phyloP scores from a whole-genome alignment of 2,329 filamentous ascomycete species.

The Ambrosiella cleistominuta region DNA sequence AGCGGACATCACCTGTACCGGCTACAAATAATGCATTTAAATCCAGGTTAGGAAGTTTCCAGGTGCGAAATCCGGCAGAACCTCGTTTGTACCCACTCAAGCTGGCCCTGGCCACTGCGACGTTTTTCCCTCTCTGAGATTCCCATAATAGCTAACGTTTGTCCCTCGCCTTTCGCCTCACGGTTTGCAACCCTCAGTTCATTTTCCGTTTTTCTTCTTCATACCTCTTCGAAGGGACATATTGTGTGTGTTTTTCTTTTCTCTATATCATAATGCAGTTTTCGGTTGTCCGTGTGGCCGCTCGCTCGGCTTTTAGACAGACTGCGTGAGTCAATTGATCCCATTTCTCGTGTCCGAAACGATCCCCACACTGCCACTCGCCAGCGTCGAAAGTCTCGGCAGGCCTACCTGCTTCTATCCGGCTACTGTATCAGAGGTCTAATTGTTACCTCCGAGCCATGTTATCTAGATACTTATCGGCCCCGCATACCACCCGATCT shows the following conservation, averaged over 20 bases:
- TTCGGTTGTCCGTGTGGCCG: conserved; percentile 40
- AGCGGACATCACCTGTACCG: too few species aligned
- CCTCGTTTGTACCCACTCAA: conserved; percentile 6
- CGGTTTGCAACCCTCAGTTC: conserved; percentile 2
- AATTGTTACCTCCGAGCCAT: too few species aligned
- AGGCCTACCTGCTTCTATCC: background rate
- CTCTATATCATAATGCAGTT: conserved; percentile 34
- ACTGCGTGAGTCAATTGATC: conserved; percentile 23
- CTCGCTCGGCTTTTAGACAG: conserved; percentile 38
- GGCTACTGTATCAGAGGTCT: too few species aligned
- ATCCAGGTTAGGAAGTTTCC: background rate
- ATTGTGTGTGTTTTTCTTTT: conserved; percentile 11
- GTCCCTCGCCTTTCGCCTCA: conserved; percentile 6
- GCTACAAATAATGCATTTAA: background rate
- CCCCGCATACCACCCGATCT: too few species aligned
- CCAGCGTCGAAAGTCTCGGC: background rate
- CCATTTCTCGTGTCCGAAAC: background rate
- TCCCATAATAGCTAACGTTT: conserved; percentile 4
- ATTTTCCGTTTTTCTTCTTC: conserved; percentile 2
- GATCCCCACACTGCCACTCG: background rate
- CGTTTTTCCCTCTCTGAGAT: conserved; percentile 10
- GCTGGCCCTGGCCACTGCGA: conserved; percentile 4
- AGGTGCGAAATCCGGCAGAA: conserved; percentile 8
- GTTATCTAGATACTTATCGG: too few species aligned
- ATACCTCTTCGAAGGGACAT: conserved; percentile 6